Evolutionary conservation across 192 early-diverging fungal species (phyloP), one percentile per base, ranked within the genome.

Genomic region (Dissophora globulifera): DNA sequence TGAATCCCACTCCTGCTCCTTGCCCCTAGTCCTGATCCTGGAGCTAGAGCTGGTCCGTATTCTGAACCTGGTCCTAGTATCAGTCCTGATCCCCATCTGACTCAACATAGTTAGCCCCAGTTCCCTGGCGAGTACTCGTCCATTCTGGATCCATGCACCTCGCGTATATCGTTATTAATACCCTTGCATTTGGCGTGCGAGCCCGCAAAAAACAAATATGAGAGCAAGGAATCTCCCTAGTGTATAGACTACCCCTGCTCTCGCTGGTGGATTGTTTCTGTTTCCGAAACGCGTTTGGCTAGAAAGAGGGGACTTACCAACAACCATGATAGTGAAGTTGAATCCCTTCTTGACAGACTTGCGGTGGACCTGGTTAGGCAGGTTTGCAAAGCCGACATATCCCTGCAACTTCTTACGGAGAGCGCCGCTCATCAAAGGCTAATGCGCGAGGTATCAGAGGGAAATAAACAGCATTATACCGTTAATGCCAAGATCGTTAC

Each of bases 321-420:
- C 97, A 20, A 97, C 92, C 96, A 99, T 97, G 81, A 94, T 62
- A 54, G 94, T 98, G 78, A 99, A 98, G 58, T 91, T 87, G 83
- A 99, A 99, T 9, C 95, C 95, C 47, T 92, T 89, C 84, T 99
- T 96, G 27, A 97, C 86, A 7, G 93, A 93, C 83, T 95, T 94
- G 68, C 91, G 86, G 72, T 98, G 93, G 54, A 97, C 93, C 81
- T 99, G 97, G 69, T 93, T 90, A n/a, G 95, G 93, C 71, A 96
- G 85, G 81, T 92, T 94, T 74, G 94, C 93, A 80, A 99, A 98
- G 33, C 96, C 97, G 75, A 99, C 81, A 67, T 82, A 82, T 17
- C 81, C 81, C 58, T 79, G 78, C 17, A 81, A 51, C 61, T 81
- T 81, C 57, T 81, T 81, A 50, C 74, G 72, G 23, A 81, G 72